These are phyloP conservation scores for Pseudogymnoascus sp. DNA, from an alignment of 2,329 filamentous ascomycete genomes.

Conservation along the genomic window DNA sequence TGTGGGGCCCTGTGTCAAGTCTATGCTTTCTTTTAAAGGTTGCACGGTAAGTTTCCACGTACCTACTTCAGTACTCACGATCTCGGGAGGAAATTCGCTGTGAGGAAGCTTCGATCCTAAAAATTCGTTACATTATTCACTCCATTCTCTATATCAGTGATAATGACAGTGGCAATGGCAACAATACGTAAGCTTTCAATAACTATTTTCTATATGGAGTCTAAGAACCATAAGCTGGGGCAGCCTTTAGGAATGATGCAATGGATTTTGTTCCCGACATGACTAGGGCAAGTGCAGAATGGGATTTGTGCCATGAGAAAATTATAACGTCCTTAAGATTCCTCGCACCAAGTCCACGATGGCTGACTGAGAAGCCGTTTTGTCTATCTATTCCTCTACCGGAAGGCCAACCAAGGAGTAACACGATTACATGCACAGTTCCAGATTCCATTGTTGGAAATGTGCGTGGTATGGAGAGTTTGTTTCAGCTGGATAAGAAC, in stretches of 20 bases:
- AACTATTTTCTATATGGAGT: not conserved
- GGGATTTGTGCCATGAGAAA: not conserved
- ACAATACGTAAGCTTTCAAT: not conserved
- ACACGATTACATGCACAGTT: not conserved
- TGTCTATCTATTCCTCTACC: not conserved
- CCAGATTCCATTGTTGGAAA: not conserved
- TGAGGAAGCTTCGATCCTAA: not conserved
- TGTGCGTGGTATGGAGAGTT: not conserved
- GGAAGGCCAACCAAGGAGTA: not conserved
- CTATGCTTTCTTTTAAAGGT: not conserved
- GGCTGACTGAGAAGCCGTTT: not conserved
- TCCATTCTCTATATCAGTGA: not conserved
- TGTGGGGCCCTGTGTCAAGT: not conserved
- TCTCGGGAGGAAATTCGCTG: not conserved
- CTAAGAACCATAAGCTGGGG: not conserved
- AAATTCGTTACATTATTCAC: not conserved
- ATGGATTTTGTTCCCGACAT: not conserved
- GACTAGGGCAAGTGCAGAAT: not conserved
- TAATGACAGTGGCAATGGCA: not conserved
- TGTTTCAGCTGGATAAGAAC: conserved; percentile 9
- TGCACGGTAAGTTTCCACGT: not conserved
- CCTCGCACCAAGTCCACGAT: not conserved
- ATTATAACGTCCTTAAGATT: not conserved
- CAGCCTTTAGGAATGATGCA: not conserved
- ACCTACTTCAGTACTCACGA: not conserved